Evolutionary conservation across 306 rosid genomes (phyloP).

Genomic region (Pueraria montana): DNA sequence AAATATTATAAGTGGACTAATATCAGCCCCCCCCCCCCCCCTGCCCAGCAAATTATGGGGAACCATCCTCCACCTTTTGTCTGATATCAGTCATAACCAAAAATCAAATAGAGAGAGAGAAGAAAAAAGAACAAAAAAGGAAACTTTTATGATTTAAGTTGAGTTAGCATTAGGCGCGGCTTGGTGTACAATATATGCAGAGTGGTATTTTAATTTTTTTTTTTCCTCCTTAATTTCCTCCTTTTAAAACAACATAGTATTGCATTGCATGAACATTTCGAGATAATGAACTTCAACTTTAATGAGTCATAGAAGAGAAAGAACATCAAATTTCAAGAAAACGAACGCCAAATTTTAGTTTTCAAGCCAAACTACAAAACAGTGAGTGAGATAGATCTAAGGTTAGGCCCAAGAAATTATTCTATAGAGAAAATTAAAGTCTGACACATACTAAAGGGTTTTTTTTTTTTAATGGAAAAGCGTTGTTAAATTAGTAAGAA

Average conservation of each 20-base stretch:
- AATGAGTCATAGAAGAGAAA: no score
- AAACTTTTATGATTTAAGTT: constrained; percentile 3
- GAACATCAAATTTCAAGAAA: no score
- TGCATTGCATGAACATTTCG: no score
- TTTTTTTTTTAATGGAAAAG: no score
- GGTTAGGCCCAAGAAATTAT: neutral
- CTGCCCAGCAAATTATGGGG: neutral
- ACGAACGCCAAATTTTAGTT: neutral
- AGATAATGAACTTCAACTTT: neutral
- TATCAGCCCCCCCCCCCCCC: no score
- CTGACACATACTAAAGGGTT: neutral
- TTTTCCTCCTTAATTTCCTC: neutral
- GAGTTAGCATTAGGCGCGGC: constrained; percentile 55
- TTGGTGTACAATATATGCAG: constrained; percentile 41
- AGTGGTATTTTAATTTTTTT: neutral
- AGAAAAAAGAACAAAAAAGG: neutral
- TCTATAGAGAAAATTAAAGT: neutral
- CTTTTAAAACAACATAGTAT: neutral
- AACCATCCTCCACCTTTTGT: neutral
- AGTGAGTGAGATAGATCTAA: neutral
- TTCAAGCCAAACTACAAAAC: neutral
- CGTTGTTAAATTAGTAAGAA: no score
- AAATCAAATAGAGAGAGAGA: neutral
- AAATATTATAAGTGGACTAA: neutral
- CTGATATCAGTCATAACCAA: neutral